Evolutionary conservation across 2,329 filamentous ascomycete genomes (phyloP).

Genomic region (Tolypocladium tropicale): DNA sequence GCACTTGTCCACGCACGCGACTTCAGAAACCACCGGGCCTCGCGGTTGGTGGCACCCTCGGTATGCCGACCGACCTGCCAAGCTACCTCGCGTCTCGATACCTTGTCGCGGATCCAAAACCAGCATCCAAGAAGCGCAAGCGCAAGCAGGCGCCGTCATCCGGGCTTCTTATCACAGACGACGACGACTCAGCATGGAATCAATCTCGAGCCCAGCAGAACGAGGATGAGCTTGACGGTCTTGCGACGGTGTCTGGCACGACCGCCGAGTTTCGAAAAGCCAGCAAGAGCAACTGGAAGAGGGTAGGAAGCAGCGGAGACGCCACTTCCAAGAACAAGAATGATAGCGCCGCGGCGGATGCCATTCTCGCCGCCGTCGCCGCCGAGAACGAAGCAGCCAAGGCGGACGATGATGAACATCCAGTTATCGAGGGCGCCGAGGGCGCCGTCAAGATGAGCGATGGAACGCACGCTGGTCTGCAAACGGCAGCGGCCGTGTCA

Average conservation of each 20-base stretch:
- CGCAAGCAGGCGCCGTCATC: conserved; percentile 40
- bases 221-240: conserved; percentile 44
- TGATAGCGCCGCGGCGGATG: conserved; percentile 54
- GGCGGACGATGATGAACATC: conserved; percentile 38
- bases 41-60: neutral
- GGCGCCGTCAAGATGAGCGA: conserved; percentile 66
- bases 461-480: conserved; percentile 77
- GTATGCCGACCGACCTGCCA: conserved; percentile 54
- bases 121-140: conserved; percentile 50
- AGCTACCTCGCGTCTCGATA: conserved; percentile 90
- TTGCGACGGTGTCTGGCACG: conserved; percentile 37
- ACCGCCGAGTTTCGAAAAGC: conserved; percentile 58
- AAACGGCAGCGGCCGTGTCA: conserved; percentile 70
- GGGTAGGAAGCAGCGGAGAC: conserved; percentile 37
- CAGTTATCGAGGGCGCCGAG: conserved; percentile 32
- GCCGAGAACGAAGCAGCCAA: conserved; percentile 50
- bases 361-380: conserved; percentile 63
- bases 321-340: conserved; percentile 17
- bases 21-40: neutral
- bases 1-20: neutral
- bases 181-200: conserved; percentile 47
- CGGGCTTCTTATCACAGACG: conserved; percentile 55
- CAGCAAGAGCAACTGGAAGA: conserved; percentile 76
- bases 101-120: conserved; percentile 51
- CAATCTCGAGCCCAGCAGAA: conserved; percentile 25